Evolutionary conservation across 371 early-diverging fungal species (phyloP), one percentile per base, ranked within the genome.

Genomic region (Smittium mucronatum): DNA sequence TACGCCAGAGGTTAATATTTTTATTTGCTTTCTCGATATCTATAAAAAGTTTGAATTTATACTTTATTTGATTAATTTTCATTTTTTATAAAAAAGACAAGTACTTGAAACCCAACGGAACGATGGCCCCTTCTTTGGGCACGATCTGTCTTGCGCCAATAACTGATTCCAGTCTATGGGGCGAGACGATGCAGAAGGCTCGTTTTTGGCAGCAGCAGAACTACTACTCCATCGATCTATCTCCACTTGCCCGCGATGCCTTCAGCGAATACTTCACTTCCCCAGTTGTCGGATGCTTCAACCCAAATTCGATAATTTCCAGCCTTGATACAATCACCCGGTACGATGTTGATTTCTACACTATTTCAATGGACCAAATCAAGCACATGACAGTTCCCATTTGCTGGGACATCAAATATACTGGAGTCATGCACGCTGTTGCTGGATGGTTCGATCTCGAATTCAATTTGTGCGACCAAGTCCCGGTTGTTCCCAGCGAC

Each of bases 361-460:
- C 89, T 0, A 85, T 95, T 47, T 86, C 89, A 0, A 69, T 90
- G 67, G 77, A 81, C 26, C 88, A 89, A 26, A 75, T 97, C 28
- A 81, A 88, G 69, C 88, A 93, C 71, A 86, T 98, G 60, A 81
- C 84, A 1, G 89, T 98, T 31, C 95, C 94, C 0, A 84, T 97
- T 70, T 70, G 75, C 28, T 96, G 93, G 94, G 80, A 79, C 8
- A 81, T 88, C 5, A 83, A 82, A 60, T 93, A 89, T 73, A 98
- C 97, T 1, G 98, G 94, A 0, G 70, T 90, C 58, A 86, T 97
- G 81, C 95, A 95, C 67, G 97, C 96, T 36, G 84, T 98, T 29
- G 95, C 91, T n/a, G 92, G 94, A 28, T 98, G 98, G 98, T 98
- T 98, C 70, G 95, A 96, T 78, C 82, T 94, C 47, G 80, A 84